Percentiles rank a stretch among this genome's conserved stretches.
These are phyloP conservation scores for Tolypocladium album DNA, from an alignment of 2,329 filamentous ascomycete species.

Conservation along the genomic window DNA sequence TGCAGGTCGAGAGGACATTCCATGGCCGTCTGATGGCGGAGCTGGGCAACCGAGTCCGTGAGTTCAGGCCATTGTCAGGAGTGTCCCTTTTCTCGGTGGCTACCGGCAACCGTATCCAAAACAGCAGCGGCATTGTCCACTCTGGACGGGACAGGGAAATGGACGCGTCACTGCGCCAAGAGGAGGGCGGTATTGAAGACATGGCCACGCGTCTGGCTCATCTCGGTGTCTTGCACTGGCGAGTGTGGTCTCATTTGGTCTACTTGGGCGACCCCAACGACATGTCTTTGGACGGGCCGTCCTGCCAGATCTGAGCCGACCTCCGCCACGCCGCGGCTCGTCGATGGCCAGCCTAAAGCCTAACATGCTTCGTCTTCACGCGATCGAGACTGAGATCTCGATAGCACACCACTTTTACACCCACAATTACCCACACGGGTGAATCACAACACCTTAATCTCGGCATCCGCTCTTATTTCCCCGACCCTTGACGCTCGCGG, in stretches of 20 bases:
- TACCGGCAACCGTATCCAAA: conserved; percentile 37
- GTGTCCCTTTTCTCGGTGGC: conserved; percentile 44
- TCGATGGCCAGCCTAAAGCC: not conserved
- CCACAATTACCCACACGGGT: not conserved
- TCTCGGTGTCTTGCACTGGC: conserved; percentile 78
- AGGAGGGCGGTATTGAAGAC: conserved; percentile 48
- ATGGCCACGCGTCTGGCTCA: conserved; percentile 73
- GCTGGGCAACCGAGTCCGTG: conserved; percentile 36
- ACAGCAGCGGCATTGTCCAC: conserved; percentile 23
- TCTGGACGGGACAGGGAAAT: conserved; percentile 17
- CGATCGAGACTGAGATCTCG: not conserved
- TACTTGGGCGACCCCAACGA: conserved; percentile 42
- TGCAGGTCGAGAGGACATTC: conserved; percentile 38
- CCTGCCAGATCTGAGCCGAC: conserved; percentile 9
- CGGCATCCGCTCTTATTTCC: not conserved
- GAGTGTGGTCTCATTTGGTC: conserved; percentile 70
- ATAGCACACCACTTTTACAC: not conserved
- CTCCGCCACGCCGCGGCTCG: not conserved
- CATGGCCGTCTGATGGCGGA: conserved; percentile 36
- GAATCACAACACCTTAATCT: not conserved
- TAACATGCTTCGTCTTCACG: not conserved
- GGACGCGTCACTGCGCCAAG: conserved; percentile 27
- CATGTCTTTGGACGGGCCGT: conserved; percentile 18
- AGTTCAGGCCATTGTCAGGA: conserved; percentile 41
- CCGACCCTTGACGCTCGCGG: not conserved